These are phyloP conservation scores for Panaeolus papilionaceus DNA, from an alignment of 768 basidiomycete species.

Conservation along the genomic window DNA sequence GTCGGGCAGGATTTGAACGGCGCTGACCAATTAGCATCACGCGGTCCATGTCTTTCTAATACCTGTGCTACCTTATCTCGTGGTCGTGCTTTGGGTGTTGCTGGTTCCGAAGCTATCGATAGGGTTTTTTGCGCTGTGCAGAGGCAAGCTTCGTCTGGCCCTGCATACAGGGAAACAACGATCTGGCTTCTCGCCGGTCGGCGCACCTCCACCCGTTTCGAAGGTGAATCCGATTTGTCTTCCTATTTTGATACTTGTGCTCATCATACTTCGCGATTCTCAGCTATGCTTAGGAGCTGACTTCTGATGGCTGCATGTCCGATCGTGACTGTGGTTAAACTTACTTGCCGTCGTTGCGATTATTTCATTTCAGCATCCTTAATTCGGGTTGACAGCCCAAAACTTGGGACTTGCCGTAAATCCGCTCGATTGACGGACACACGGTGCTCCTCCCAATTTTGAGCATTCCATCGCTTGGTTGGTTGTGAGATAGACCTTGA, in stretches of 20 bases:
- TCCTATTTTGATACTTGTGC: slow-evolving; percentile 6
- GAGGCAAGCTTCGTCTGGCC: slow-evolving; percentile 6
- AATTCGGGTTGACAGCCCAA: slow-evolving; percentile 15
- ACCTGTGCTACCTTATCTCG: neutral
- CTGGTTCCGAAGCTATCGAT: slow-evolving; percentile 9
- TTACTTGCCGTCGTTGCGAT: slow-evolving; percentile 4
- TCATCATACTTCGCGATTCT: slow-evolving; percentile 14
- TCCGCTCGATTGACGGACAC: slow-evolving; percentile 10
- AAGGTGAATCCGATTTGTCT: slow-evolving; percentile 5
- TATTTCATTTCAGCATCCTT: slow-evolving; percentile 6
- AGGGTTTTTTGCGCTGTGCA: neutral
- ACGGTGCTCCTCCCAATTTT: slow-evolving; percentile 9
- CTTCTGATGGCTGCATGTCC: slow-evolving; percentile 2
- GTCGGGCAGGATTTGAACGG: neutral
- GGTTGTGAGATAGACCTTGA: slow-evolving; percentile 13
- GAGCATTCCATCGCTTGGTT: slow-evolving; percentile 11
- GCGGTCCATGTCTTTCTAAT: neutral
- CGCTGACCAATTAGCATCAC: slow-evolving; percentile 5
- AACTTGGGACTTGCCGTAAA: slow-evolving; percentile 14
- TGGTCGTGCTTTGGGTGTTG: neutral
- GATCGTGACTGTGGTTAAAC: slow-evolving; percentile 12
- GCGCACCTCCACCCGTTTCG: slow-evolving; percentile 2
- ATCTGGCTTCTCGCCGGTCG: slow-evolving; percentile 11
- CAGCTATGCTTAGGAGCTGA: slow-evolving; percentile 8
- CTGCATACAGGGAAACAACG: neutral